Conservation (phyloP, 2,329 filamentous ascomycete genomes). For the Fusarium circinatum region DNA sequence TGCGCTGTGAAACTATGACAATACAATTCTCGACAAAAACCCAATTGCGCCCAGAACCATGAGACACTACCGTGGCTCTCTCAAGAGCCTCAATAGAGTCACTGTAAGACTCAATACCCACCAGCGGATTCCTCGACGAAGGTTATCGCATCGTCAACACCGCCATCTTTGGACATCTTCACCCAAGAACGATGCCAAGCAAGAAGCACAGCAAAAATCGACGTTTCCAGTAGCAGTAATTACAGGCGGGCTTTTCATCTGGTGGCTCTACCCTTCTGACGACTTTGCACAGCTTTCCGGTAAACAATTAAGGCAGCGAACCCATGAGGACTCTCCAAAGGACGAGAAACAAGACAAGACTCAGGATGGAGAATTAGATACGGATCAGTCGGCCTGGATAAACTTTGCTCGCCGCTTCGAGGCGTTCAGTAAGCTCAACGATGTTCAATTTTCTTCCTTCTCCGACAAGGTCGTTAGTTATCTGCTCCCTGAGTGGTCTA, state of each 20-base stretch:
- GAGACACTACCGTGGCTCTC: slow-evolving; percentile 39
- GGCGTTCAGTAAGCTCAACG: slow-evolving; percentile 63
- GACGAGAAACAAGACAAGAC: slow-evolving; percentile 30
- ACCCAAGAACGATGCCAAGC: slow-evolving; percentile 29
- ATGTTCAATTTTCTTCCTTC: slow-evolving; percentile 64
- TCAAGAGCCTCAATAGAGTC: slow-evolving; percentile 36
- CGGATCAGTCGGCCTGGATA: slow-evolving; percentile 57
- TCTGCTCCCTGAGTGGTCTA: slow-evolving; percentile 86
- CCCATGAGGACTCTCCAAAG: slow-evolving; percentile 6
- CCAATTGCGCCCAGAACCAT: slow-evolving; percentile 29
- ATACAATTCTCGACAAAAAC: slow-evolving; percentile 4
- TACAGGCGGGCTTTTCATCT: slow-evolving; percentile 52
- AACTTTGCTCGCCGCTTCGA: slow-evolving; percentile 60
- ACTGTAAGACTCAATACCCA: slow-evolving; percentile 25
- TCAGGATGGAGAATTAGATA: slow-evolving; percentile 25
- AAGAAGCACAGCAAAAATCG: slow-evolving; percentile 39
- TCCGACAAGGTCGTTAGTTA: slow-evolving; percentile 72
- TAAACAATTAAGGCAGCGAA: slow-evolving; percentile 14
- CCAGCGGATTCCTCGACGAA: slow-evolving; percentile 28
- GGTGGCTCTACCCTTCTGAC: slow-evolving; percentile 57
- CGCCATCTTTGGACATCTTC: slow-evolving; percentile 34
- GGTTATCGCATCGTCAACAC: slow-evolving; percentile 27
- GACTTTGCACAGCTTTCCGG: slow-evolving; percentile 53
- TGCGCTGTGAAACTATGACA: slow-evolving; percentile 19
- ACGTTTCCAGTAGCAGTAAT: slow-evolving; percentile 48